Conservation (phyloP, 2,329 filamentous ascomycete genomes). For the Clonostachys rhizophaga region DNA sequence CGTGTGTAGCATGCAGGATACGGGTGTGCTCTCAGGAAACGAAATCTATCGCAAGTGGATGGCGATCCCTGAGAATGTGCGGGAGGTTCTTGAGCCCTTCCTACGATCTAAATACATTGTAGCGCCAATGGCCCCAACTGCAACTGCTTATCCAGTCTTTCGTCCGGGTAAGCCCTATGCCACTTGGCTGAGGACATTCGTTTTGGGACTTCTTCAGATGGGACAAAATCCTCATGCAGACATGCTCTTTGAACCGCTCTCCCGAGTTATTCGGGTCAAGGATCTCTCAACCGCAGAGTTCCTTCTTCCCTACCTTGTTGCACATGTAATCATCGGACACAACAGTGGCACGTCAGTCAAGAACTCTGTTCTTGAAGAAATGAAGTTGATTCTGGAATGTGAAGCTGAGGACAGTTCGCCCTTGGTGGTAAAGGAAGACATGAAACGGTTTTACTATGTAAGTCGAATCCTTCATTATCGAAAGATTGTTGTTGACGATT, state of each 20-base stretch:
- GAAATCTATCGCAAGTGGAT: constrained; percentile 71
- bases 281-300: constrained; percentile 85
- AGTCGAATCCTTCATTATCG: constrained; percentile 13
- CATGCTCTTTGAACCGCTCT: constrained; percentile 76
- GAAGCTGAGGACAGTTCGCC: constrained; percentile 42
- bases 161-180: constrained; percentile 62
- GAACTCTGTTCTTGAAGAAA: constrained; percentile 63
- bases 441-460: constrained; percentile 85
- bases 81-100: constrained; percentile 84
- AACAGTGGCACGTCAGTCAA: constrained; percentile 54
- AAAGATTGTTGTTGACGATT: constrained; percentile 8
- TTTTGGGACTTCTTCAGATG: constrained; percentile 76
- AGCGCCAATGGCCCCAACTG: constrained; percentile 51
- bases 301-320: constrained; percentile 77
- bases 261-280: constrained; percentile 78
- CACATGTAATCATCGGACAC: constrained; percentile 78
- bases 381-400: constrained; percentile 69
- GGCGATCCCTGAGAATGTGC: constrained; percentile 68
- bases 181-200: constrained; percentile 77
- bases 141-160: constrained; percentile 75
- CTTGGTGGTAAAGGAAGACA: constrained; percentile 64
- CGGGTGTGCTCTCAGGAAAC: constrained; percentile 39
- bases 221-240: constrained; percentile 70
- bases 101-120: constrained; percentile 79
- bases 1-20: constrained; percentile 37